phyloP scores from a whole-genome alignment of 2,329 filamentous ascomycete genomes.

The Penicillium italicum region DNA sequence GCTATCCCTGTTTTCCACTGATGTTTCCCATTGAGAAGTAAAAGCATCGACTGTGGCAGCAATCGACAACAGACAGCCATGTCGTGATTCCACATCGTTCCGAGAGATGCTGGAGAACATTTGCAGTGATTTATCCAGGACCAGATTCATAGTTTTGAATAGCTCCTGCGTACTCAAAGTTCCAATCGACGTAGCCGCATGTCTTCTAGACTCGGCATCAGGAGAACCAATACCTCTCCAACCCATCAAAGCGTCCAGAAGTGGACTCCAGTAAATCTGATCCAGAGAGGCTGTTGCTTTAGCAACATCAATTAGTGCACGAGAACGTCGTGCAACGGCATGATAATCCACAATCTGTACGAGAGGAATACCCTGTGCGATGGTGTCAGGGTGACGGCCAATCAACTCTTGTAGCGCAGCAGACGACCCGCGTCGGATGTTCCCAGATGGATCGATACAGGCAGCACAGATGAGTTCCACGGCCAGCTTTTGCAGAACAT shows the following conservation, averaged over 20 bases:
- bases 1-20: conserved; percentile 17
- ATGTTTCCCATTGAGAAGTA: conserved; percentile 17
- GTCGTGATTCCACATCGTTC: conserved; percentile 42
- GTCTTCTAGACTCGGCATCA: conserved; percentile 69
- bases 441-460: conserved; percentile 84
- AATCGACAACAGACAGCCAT: conserved; percentile 44
- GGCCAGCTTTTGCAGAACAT: conserved; percentile 71
- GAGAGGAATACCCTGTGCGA: conserved; percentile 75
- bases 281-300: conserved; percentile 64
- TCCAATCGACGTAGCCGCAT: conserved; percentile 68
- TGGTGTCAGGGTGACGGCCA: conserved; percentile 82
- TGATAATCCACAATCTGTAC: conserved; percentile 94
- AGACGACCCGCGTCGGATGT: conserved; percentile 87
- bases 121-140: conserved; percentile 33
- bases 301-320: conserved; percentile 76
- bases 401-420: conserved; percentile 92
- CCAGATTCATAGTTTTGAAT: conserved; percentile 30
- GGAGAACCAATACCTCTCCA: conserved; percentile 87
- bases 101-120: conserved; percentile 38
- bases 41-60: conserved; percentile 38
- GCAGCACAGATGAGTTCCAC: conserved; percentile 77
- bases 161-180: conserved; percentile 34
- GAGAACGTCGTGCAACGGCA: conserved; percentile 78
- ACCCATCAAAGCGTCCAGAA: conserved; percentile 67
- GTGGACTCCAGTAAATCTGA: conserved; percentile 60